Evolutionary conservation across 2,329 filamentous ascomycete genomes (phyloP).

Genomic region (Lachnellula cervina): DNA sequence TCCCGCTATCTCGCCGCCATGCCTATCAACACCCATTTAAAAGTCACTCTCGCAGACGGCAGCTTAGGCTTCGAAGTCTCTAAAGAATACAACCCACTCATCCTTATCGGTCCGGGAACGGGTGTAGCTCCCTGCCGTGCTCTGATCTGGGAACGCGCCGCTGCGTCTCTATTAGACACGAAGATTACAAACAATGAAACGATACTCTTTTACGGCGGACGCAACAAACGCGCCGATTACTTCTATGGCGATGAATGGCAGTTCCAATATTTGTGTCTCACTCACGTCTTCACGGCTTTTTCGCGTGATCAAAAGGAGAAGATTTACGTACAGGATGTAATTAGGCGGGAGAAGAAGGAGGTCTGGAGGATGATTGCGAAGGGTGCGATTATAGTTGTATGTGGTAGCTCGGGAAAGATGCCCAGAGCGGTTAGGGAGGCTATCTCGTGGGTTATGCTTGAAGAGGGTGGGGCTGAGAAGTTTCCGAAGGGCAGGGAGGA

Average conservation of each 20-base stretch:
- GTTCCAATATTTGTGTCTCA: conserved; percentile 41
- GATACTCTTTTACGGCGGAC: conserved; percentile 78
- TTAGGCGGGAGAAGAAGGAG: conserved; percentile 27
- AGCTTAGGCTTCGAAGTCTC: conserved; percentile 41
- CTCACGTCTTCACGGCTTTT: conserved; percentile 57
- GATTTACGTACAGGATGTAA: conserved; percentile 56
- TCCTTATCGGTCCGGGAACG: conserved; percentile 81
- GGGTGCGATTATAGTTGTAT: conserved; percentile 51
- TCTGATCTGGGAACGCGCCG: conserved; percentile 68
- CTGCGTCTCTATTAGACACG: conserved; percentile 21
- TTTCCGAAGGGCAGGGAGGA: conserved; percentile 34
- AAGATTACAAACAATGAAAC: conserved; percentile 26
- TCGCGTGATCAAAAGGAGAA: conserved; percentile 63
- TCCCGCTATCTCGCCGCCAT: conserved; percentile 77
- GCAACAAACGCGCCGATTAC: conserved; percentile 70
- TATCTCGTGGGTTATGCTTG: conserved; percentile 54
- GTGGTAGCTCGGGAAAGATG: conserved; percentile 62
- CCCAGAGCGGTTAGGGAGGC: conserved; percentile 64
- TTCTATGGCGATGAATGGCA: conserved; percentile 79
- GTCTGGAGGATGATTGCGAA: conserved; percentile 45
- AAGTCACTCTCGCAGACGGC: conserved; percentile 52
- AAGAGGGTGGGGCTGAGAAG: conserved; percentile 15
- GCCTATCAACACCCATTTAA: conserved; percentile 48
- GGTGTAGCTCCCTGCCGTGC: conserved; percentile 81
- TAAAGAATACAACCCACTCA: conserved; percentile 45